phyloP scores from a whole-genome alignment of 2,329 filamentous ascomycete genomes.

The Penicillium sp. region DNA sequence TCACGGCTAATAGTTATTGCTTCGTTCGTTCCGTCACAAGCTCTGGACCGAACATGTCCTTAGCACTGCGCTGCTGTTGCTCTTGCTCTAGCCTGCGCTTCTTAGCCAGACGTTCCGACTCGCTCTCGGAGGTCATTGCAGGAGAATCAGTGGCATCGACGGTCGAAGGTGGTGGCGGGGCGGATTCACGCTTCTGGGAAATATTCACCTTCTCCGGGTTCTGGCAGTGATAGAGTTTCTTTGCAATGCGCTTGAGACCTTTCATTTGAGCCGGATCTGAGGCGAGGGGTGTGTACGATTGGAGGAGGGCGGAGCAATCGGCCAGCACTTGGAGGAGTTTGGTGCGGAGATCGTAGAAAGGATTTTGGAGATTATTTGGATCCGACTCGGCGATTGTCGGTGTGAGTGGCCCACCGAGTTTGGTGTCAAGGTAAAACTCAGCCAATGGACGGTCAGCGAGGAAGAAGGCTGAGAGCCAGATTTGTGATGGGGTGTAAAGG shows the following conservation, averaged over 20 bases:
- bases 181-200: conserved; percentile 43
- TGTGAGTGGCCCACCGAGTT: conserved; percentile 34
- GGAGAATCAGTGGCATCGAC: conserved; percentile 21
- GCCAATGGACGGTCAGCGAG: conserved; percentile 62
- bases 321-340: conserved; percentile 40
- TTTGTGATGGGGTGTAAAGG: conserved; percentile 89
- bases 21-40: conserved; percentile 36
- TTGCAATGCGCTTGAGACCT: conserved; percentile 46
- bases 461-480: conserved; percentile 78
- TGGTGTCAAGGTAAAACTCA: conserved; percentile 46
- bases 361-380: conserved; percentile 15
- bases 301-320: conserved; percentile 40
- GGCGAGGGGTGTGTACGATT: conserved; percentile 39
- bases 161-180: conserved; percentile 24
- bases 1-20: conserved; percentile 17
- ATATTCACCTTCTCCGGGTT: conserved; percentile 49
- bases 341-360: conserved; percentile 33
- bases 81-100: conserved; percentile 39
- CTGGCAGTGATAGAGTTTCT: conserved; percentile 50
- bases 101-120: conserved; percentile 40
- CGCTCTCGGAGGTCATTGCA: conserved; percentile 33
- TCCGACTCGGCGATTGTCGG: conserved; percentile 9
- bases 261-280: conserved; percentile 43
- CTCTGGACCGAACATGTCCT: conserved; percentile 40
- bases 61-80: conserved; percentile 19